Evolutionary conservation across 73 alveolate species (phyloP).

Genomic region (Tetrahymena borealis): DNA sequence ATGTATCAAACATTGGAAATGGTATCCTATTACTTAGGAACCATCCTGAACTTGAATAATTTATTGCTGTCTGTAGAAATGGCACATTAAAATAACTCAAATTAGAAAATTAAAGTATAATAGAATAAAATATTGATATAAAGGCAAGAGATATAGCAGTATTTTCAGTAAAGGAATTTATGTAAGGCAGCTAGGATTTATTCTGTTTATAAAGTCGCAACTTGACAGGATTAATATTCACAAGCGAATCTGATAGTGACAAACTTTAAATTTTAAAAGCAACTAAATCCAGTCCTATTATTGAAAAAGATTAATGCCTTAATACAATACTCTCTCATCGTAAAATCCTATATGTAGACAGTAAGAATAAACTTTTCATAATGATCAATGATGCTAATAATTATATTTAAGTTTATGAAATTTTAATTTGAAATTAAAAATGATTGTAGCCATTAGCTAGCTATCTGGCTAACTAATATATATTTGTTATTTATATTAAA

Average conservation of each 20-base stretch:
- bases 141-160: background rate
- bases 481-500: background rate
- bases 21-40: background rate
- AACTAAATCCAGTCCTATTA: background rate
- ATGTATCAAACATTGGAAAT: background rate
- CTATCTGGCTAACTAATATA: too few species aligned
- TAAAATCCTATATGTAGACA: background rate
- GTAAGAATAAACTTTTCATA: background rate
- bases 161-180: background rate
- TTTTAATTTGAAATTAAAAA: background rate
- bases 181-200: background rate
- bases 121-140: background rate
- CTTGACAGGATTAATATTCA: background rate
- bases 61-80: background rate
- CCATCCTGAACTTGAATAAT: background rate
- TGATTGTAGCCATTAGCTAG: background rate
- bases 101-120: background rate
- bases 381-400: background rate
- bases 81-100: background rate
- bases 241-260: background rate
- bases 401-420: background rate
- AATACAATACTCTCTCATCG: background rate
- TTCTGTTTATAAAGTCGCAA: background rate
- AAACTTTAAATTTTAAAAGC: background rate
- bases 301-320: background rate